Conservation (phyloP, 176 grass and related monocot genomes). For the Typha latifolia region DNA sequence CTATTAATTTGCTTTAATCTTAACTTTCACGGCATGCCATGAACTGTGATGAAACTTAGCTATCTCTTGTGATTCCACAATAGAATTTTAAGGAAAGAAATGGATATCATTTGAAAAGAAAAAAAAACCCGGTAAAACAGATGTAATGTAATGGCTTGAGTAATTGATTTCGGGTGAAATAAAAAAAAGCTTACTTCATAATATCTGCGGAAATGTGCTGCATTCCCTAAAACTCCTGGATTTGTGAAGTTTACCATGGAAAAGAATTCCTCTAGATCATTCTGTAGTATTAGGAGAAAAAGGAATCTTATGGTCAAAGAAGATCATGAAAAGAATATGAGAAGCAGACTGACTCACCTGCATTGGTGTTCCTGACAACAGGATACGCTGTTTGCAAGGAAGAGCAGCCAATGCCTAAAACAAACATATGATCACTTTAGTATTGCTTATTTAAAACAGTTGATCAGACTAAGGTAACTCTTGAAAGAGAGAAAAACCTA, state of each 20-base stretch:
- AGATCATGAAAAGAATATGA: not conserved
- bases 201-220: slow-evolving; percentile 74
- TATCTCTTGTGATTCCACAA: not conserved
- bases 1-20: no score
- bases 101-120: not conserved
- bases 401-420: slow-evolving; percentile 73
- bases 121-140: not conserved
- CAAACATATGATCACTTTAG: slow-evolving; percentile 3
- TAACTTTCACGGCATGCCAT: no score
- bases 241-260: slow-evolving; percentile 99
- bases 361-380: slow-evolving; percentile 96
- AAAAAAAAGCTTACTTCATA: slow-evolving; percentile 70
- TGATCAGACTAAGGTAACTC: not conserved
- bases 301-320: slow-evolving; percentile 6
- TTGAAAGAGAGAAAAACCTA: not conserved
- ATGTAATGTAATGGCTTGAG: not conserved
- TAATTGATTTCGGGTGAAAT: not conserved
- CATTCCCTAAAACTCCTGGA: slow-evolving; percentile 78
- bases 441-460: not conserved
- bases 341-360: slow-evolving; percentile 50
- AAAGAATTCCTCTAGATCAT: slow-evolving; percentile 98
- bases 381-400: slow-evolving; percentile 75
- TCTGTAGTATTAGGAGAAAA: slow-evolving; percentile 41
- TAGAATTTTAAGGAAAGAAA: not conserved
- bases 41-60: no score